Evolutionary conservation across 768 basidiomycete species (phyloP), one percentile per base, ranked within the genome.

Genomic region (Fistulinella prunicolor): DNA sequence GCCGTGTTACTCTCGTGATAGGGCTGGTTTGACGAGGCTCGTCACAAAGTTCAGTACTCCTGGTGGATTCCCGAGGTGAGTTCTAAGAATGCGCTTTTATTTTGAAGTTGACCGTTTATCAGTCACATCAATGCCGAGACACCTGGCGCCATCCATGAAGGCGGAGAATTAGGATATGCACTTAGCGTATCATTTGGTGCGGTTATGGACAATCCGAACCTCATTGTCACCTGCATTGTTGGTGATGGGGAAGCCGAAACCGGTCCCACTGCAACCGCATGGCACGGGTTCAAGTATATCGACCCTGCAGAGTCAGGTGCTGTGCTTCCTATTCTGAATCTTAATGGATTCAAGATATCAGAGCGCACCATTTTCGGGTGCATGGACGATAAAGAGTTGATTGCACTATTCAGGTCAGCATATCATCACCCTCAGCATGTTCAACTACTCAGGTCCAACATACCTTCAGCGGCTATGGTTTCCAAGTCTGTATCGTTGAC

Each of bases 141-240:
- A 1, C 93, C 92, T 17, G 93, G 93, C 6, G 76, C 81, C 3
- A 94, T 96, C 53, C 93, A 96, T 57, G 93, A 96, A 69, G 93
- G 93, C 45, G 86, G 85, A 23, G 93, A 94, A 65, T 78, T 94
- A 13, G 92, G 93, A 8, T 95, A 94, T 55, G 90, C 90, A 4
- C 80, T 94, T 30, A 78, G 83, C 35, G 91, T 91, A 9, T 77
- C 89, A 1, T 94, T 89, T 60, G 93, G 93, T 29, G 84, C 88
- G 21, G 82, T 89, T 56, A 92, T 95, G 88, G 93, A 96, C 64
- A 85, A 89, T 54, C 92, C 91, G 8, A 77, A 94, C 60, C 81
- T 92, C 16, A 78, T 94, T 57, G 81, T 86, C 17, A 77, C 83
- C 40, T 89, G 86, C 51, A 75, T 94, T 26, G 71, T 95, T n/a